These are phyloP conservation scores for Fomitiporia mediterranea DNA, from an alignment of 1,284 basidiomycete genomes.

Conservation along the genomic window DNA sequence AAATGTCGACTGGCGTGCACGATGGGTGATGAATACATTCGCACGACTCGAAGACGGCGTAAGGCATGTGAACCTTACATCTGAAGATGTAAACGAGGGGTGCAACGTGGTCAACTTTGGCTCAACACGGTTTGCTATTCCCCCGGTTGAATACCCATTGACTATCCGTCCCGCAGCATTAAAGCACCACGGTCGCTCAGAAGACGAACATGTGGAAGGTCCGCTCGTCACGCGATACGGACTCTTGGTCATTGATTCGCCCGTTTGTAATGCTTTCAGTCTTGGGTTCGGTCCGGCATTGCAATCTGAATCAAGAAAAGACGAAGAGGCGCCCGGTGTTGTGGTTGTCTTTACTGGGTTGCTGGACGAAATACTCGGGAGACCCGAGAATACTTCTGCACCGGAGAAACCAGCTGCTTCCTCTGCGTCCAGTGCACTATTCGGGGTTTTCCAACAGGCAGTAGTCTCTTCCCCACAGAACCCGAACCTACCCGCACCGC, in stretches of 20 bases:
- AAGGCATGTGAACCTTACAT: neutral
- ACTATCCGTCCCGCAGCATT: constrained; percentile 11
- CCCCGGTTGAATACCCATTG: constrained; percentile 12
- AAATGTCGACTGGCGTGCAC: constrained; percentile 11
- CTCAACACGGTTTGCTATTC: neutral
- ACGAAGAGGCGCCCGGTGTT: constrained; percentile 16
- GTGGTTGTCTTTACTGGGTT: constrained; percentile 15
- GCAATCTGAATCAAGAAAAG: neutral
- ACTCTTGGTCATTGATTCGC: constrained; percentile 14
- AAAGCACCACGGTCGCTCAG: constrained; percentile 6
- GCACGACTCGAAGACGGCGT: constrained; percentile 11
- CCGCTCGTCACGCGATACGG: constrained; percentile 13
- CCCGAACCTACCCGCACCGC: neutral
- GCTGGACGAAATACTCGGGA: constrained; percentile 3
- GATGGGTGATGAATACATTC: constrained; percentile 13
- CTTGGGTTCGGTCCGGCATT: constrained; percentile 15
- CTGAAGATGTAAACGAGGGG: constrained; percentile 5
- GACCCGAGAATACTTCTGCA: neutral
- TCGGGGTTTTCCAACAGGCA: constrained; percentile 13
- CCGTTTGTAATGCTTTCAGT: constrained; percentile 17
- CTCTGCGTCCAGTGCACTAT: neutral
- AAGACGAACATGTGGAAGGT: constrained; percentile 3
- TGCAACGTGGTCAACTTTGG: neutral
- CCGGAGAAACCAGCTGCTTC: neutral
- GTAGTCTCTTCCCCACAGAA: neutral